Conservation (phyloP, 768 basidiomycete genomes). For the Fomitopsis serialis region DNA sequence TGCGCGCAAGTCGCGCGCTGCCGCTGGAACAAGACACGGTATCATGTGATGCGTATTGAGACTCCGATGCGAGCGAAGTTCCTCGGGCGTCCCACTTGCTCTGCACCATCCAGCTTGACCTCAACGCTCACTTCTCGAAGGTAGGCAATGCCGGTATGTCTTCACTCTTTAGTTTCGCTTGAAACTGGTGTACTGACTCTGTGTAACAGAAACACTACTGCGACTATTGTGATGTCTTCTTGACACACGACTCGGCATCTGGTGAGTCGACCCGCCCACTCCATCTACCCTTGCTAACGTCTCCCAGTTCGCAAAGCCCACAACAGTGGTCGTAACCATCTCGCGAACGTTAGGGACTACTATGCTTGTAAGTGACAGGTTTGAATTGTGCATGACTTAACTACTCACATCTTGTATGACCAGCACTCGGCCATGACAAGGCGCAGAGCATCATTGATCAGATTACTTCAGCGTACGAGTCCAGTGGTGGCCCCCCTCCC, state of each 20-base stretch:
- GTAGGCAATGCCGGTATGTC: constrained; percentile 60
- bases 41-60: constrained; percentile 12
- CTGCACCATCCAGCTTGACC: background rate
- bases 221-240: constrained; percentile 89
- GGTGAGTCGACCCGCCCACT: constrained; percentile 43
- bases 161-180: background rate
- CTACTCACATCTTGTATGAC: constrained; percentile 11
- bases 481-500: constrained; percentile 77
- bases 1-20: constrained; percentile 1
- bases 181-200: constrained; percentile 6
- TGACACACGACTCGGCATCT: constrained; percentile 93
- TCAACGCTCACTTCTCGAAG: background rate
- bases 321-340: constrained; percentile 95
- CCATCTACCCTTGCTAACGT: constrained; percentile 3
- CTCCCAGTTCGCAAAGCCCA: constrained; percentile 90
- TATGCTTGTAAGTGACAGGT: constrained; percentile 69
- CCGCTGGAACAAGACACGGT: background rate
- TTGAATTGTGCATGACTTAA: background rate
- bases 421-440: constrained; percentile 91
- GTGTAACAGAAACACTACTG: constrained; percentile 80
- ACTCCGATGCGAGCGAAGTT: constrained; percentile 12
- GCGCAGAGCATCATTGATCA: constrained; percentile 98
- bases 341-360: constrained; percentile 94
- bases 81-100: background rate
- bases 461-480: constrained; percentile 91